These are phyloP conservation scores for Poa annua DNA, from an alignment of 176 grass and related monocot genomes.

Conservation along the genomic window DNA sequence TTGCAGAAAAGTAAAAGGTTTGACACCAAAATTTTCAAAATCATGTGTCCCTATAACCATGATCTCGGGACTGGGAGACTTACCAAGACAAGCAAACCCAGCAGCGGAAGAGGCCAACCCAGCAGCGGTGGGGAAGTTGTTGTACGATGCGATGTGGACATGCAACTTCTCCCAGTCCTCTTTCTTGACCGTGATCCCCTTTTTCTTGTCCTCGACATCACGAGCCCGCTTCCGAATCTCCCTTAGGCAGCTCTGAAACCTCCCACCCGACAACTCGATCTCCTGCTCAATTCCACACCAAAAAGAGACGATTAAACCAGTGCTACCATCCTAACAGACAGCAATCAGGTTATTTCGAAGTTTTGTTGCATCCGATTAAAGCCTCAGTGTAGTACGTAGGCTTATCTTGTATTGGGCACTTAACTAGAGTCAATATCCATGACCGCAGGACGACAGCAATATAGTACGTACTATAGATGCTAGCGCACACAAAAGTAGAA, in stretches of 20 bases:
- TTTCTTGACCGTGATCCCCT: slow-evolving; percentile 68
- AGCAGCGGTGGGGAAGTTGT: slow-evolving; percentile 93
- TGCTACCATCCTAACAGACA: background rate
- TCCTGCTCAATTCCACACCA: slow-evolving; percentile 62
- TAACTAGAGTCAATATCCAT: too few relatives aligned
- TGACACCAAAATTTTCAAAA: background rate
- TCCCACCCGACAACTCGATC: slow-evolving; percentile 37
- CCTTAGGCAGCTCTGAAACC: too few relatives aligned
- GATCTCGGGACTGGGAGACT: background rate
- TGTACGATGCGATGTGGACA: slow-evolving; percentile 82
- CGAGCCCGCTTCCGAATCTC: too few relatives aligned
- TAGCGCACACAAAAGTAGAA: background rate
- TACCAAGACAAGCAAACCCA: slow-evolving; percentile 93
- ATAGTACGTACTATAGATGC: background rate
- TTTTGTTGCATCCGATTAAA: too few relatives aligned
- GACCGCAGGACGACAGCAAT: too few relatives aligned
- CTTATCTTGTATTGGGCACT: too few relatives aligned
- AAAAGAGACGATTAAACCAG: background rate
- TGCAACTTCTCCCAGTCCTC: slow-evolving; percentile 87
- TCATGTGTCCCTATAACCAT: background rate
- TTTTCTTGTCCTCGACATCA: slow-evolving; percentile 65
- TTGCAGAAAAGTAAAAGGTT: background rate
- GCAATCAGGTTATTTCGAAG: background rate
- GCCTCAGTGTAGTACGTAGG: too few relatives aligned
- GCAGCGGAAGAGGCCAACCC: slow-evolving; percentile 93